These are phyloP conservation scores for Amanita polypyramis DNA, from an alignment of 768 basidiomycete genomes.

Conservation along the genomic window DNA sequence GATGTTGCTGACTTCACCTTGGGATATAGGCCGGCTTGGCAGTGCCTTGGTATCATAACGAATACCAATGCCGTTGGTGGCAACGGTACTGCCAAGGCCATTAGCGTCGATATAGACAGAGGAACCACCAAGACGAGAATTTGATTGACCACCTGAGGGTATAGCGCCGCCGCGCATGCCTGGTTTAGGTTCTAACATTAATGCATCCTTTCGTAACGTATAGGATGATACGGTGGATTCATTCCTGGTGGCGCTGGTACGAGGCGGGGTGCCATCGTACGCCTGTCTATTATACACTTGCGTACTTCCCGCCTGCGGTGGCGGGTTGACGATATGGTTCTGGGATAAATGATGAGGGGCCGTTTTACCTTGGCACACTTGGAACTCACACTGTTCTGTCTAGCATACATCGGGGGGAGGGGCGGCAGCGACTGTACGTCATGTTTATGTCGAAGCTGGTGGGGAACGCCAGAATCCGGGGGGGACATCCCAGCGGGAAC, in stretches of 20 bases:
- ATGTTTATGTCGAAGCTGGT: not conserved
- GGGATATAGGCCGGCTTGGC: conserved; percentile 2
- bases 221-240: not conserved
- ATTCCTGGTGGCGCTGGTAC: not conserved
- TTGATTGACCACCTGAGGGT: not conserved
- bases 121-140: not conserved
- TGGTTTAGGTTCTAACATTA: conserved; percentile 1
- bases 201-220: conserved; percentile 1
- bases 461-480: not conserved
- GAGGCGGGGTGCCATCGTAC: not conserved
- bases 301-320: not conserved
- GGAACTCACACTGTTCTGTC: not conserved
- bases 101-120: not conserved
- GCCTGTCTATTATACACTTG: not conserved
- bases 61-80: not conserved
- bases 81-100: not conserved
- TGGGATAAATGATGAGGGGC: not conserved
- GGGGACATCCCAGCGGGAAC: not conserved
- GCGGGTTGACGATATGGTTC: not conserved
- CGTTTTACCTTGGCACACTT: not conserved
- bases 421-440: not conserved
- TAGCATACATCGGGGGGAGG: not conserved
- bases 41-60: not conserved
- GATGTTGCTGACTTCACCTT: conserved; percentile 3
- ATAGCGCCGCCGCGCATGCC: not conserved